A percentile compares a stretch with the other conserved stretches of the same genome.
Evolutionary conservation across 2,329 filamentous ascomycete genomes (phyloP).

Genomic region (Neonectria sp.): DNA sequence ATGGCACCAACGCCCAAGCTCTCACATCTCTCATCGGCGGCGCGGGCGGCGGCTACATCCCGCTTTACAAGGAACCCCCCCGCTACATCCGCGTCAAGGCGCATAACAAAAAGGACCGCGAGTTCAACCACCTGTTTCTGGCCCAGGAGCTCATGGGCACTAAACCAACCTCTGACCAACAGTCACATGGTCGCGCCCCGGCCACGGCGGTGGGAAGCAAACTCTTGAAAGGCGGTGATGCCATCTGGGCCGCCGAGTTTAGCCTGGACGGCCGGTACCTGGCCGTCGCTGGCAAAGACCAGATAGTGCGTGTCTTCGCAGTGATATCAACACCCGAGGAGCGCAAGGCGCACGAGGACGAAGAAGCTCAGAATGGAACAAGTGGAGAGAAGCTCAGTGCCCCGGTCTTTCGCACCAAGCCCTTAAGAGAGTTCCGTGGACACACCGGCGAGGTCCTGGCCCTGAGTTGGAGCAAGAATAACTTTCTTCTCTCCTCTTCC

Average conservation of each 20-base stretch:
- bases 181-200: constrained; percentile 48
- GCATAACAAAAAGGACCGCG: constrained; percentile 84
- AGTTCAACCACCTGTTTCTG: constrained; percentile 91
- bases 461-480: constrained; percentile 99
- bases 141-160: constrained; percentile 89
- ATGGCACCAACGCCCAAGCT: constrained; percentile 86
- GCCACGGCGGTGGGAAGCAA: constrained; percentile 58
- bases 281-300: constrained; percentile 92
- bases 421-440: constrained; percentile 84
- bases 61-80: constrained; percentile 89
- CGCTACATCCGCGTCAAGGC: constrained; percentile 90
- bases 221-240: constrained; percentile 67
- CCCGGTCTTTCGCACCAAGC: constrained; percentile 88
- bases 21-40: constrained; percentile 84
- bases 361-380: constrained; percentile 57
- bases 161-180: constrained; percentile 54
- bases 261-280: constrained; percentile 93
- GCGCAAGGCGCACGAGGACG: constrained; percentile 79
- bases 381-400: constrained; percentile 80
- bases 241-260: constrained; percentile 94
- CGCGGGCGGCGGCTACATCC: constrained; percentile 80
- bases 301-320: constrained; percentile 88
- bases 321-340: constrained; percentile 89
- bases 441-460: constrained; percentile 91
- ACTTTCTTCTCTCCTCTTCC: constrained; percentile 93